phyloP scores from a whole-genome alignment of 139 green algal genomes.

The Pleodorina starrii region DNA sequence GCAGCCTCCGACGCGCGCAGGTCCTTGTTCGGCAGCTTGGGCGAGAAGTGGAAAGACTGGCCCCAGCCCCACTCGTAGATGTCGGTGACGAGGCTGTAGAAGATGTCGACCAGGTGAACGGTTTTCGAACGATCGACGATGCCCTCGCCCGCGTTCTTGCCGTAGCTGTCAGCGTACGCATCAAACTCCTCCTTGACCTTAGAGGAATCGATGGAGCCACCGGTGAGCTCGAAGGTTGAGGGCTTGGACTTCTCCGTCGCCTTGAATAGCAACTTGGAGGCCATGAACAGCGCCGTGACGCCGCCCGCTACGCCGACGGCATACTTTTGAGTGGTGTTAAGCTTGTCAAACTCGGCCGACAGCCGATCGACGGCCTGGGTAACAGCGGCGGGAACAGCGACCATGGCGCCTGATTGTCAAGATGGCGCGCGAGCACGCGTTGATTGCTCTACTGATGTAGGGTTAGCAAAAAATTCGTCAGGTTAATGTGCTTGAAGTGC shows the following conservation, averaged over 20 bases:
- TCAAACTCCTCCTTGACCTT: constrained; percentile 80
- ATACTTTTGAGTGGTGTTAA: constrained; percentile 48
- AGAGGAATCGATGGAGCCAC: constrained; percentile 73
- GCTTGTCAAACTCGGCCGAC: constrained; percentile 44
- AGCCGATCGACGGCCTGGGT: constrained; percentile 18
- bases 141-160: constrained; percentile 62
- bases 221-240: constrained; percentile 75
- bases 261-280: constrained; percentile 4
- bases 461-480: too few relatives aligned
- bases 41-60: constrained; percentile 98
- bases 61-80: constrained; percentile 99
- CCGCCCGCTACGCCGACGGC: constrained; percentile 27
- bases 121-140: constrained; percentile 71
- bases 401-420: neutral
- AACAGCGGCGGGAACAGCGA: neutral
- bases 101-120: constrained; percentile 77
- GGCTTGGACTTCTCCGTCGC: constrained; percentile 56
- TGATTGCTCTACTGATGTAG: too few relatives aligned
- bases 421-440: too few relatives aligned
- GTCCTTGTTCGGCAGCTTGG: constrained; percentile 85
- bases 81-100: constrained; percentile 92
- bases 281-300: constrained; percentile 28
- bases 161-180: constrained; percentile 74
- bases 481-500: too few relatives aligned
- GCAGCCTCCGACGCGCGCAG: constrained; percentile 82